Evolutionary conservation across 805 yeast genomes (phyloP), one percentile per base, ranked within the genome.

Genomic region (Yamadazyma scolyti): DNA sequence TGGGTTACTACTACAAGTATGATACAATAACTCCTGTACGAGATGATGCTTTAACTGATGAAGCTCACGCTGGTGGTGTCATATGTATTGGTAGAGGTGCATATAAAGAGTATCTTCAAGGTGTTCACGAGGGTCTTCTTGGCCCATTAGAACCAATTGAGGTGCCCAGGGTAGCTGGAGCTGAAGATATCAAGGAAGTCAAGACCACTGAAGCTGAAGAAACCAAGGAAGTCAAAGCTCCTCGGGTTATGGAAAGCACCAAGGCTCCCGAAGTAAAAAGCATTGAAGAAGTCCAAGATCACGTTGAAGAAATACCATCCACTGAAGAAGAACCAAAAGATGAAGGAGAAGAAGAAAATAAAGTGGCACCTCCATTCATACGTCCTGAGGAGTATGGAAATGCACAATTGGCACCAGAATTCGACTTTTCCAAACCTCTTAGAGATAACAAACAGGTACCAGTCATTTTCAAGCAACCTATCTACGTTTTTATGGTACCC

Each of bases 41-140:
- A 48, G 65, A 77, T 2, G 55, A 65, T 19, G 66, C 59, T 4
- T 22, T 23, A 13, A 29, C 42, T 2, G 65, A 67, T 19, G 71
- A 75, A 3, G 51, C 52, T 9, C 47, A 67, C 17, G 73, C 79
- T 6, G 97, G 97, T 16, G 98, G 97, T 25, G 81, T 88, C 9
- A 72, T 93, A 13, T 85, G 96, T 52, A 62, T 93, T 16, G 99
- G 99, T 4, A 73, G 99, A 54, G 98, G 98, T 35, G 90, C 97
- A 0, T 93, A 75, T 55, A 90, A 90, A 55, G 99, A 93, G 65
- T 93, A 87, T 52, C 54, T 93, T 31, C 71, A 73, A 25, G 99
- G 99, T 7, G 54, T 93, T 8, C 96, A 93, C 46, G 98, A 93
- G 62, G 98, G 98, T 5, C 69, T 93, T 52, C 58, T 93, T 27